phyloP scores from a whole-genome alignment of 2,329 filamentous ascomycete genomes.

The Raffaelea deltoideospora region DNA sequence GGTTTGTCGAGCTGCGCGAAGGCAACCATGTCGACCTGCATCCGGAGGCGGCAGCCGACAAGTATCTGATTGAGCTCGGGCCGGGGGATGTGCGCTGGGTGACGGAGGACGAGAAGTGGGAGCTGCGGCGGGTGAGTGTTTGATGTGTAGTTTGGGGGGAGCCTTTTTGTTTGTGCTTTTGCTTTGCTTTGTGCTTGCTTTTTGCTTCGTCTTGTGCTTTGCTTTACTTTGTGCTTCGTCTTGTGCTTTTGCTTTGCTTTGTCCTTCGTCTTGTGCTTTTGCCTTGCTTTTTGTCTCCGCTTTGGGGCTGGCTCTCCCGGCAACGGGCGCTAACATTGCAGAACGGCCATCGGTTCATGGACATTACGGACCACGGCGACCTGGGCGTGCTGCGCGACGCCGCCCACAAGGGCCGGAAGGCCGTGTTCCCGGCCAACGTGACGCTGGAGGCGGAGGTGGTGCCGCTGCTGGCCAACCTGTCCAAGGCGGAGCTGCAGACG shows the following conservation, averaged over 20 bases:
- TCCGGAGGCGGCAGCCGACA: conserved; percentile 27
- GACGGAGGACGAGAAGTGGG: conserved; percentile 92
- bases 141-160: not conserved
- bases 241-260: not conserved
- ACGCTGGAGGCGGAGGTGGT: conserved; percentile 48
- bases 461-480: conserved; percentile 51
- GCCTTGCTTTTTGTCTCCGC: not conserved
- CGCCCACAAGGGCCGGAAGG: conserved; percentile 52
- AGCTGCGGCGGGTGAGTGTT: conserved; percentile 56
- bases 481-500: conserved; percentile 59
- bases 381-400: conserved; percentile 32
- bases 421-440: conserved; percentile 24
- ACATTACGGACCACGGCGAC: conserved; percentile 65
- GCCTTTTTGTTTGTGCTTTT: conserved; percentile 6
- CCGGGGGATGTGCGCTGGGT: conserved; percentile 76
- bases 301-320: no score
- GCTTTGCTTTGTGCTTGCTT: not conserved
- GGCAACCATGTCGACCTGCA: conserved; percentile 33
- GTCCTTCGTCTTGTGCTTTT: not conserved
- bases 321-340: conserved; percentile 20
- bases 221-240: not conserved
- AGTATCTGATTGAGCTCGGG: conserved; percentile 68
- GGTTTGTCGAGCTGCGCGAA: conserved; percentile 40
- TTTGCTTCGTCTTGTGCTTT: not conserved
- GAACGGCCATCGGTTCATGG: conserved; percentile 83